phyloP scores from a whole-genome alignment of 352 stramenopile genomes.

The Globisporangium apiculatum region DNA sequence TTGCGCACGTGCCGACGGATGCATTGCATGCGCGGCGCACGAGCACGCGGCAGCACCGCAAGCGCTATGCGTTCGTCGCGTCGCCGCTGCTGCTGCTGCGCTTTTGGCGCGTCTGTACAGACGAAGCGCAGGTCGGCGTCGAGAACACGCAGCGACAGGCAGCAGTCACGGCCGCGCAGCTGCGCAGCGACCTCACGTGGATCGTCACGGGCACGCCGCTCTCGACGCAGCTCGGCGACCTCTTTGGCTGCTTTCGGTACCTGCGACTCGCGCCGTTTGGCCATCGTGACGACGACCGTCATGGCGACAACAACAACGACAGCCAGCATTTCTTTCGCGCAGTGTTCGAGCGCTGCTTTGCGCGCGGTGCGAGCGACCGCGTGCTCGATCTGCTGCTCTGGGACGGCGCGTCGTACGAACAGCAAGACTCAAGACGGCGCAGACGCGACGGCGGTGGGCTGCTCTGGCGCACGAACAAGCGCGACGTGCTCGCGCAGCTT shows the following conservation, averaged over 20 bases:
- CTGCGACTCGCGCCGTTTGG: slow-evolving; percentile 45
- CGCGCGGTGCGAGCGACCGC: slow-evolving; percentile 28
- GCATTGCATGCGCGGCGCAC: slow-evolving; percentile 33
- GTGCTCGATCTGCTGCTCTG: slow-evolving; percentile 46
- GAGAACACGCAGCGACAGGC: slow-evolving; percentile 69
- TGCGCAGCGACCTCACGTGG: slow-evolving; percentile 72
- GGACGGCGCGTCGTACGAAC: slow-evolving; percentile 13
- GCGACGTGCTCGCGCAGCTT: slow-evolving; percentile 62
- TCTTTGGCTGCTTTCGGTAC: slow-evolving; percentile 83
- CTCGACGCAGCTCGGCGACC: slow-evolving; percentile 69
- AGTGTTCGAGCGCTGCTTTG: slow-evolving; percentile 27
- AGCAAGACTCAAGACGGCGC: background rate
- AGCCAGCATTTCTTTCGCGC: slow-evolving; percentile 29
- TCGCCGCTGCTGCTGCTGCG: slow-evolving; percentile 83
- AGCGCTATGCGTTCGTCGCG: slow-evolving; percentile 78
- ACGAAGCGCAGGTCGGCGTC: slow-evolving; percentile 90
- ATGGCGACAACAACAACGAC: slow-evolving; percentile 10
- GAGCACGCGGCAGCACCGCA: slow-evolving; percentile 49
- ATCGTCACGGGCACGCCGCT: slow-evolving; percentile 89
- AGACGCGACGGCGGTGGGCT: slow-evolving; percentile 24
- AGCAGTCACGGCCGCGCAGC: slow-evolving; percentile 73
- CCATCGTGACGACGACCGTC: slow-evolving; percentile 10
- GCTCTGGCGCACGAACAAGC: slow-evolving; percentile 78
- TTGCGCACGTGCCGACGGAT: slow-evolving; percentile 60
- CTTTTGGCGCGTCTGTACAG: slow-evolving; percentile 89